Conservation (phyloP, 2,329 filamentous ascomycete species). For the Fragosphaeria purpurea region DNA sequence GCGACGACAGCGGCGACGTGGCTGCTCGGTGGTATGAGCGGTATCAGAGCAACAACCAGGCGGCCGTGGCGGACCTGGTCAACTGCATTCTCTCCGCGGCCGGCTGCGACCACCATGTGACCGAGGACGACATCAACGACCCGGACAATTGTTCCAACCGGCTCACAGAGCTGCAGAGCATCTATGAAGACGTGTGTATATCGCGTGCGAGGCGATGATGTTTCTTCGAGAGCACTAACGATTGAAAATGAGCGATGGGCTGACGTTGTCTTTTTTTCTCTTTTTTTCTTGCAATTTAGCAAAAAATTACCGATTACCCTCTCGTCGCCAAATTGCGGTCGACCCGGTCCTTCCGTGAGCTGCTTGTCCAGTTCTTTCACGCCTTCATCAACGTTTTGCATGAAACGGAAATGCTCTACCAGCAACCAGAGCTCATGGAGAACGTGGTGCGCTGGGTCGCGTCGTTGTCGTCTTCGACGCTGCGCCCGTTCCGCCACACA, state of each 20-base stretch:
- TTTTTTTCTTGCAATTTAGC: conserved; percentile 25
- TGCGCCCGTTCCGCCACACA: conserved; percentile 88
- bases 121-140: conserved; percentile 75
- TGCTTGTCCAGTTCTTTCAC: conserved; percentile 69
- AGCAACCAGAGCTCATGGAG: conserved; percentile 67
- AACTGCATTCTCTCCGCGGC: conserved; percentile 61
- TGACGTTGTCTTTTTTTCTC: too few relatives aligned
- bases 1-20: conserved; percentile 44
- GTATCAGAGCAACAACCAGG: conserved; percentile 44
- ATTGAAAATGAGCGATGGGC: too few relatives aligned
- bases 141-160: conserved; percentile 74
- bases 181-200: conserved; percentile 63
- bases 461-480: conserved; percentile 78
- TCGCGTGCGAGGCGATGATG: not conserved
- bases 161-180: conserved; percentile 74
- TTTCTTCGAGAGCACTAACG: too few relatives aligned
- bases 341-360: conserved; percentile 65
- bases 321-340: conserved; percentile 74
- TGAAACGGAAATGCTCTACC: conserved; percentile 72
- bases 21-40: conserved; percentile 50
- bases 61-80: conserved; percentile 51
- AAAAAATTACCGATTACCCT: conserved; percentile 82
- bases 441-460: conserved; percentile 85
- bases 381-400: conserved; percentile 69
- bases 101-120: conserved; percentile 71